A percentile compares a stretch with the other conserved stretches of the same genome.
Evolutionary conservation across 1,284 basidiomycete genomes (phyloP).

Genomic region (Apiotrichum veenhuisii): DNA sequence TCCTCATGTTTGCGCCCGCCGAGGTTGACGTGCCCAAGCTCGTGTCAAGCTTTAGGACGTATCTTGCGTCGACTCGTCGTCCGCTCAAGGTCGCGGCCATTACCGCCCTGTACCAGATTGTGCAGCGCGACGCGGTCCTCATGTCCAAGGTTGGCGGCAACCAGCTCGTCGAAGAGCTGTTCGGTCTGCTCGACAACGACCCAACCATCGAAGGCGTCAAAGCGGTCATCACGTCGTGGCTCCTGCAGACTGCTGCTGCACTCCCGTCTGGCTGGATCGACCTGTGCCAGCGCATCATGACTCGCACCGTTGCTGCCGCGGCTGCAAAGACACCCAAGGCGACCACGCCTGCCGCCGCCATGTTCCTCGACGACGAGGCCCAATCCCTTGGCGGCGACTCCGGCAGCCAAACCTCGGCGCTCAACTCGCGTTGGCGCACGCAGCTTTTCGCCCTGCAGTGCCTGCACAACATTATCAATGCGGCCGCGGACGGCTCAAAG

Average conservation of each 20-base stretch:
- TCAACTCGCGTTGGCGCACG: slow-evolving; percentile 88
- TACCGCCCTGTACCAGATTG: slow-evolving; percentile 92
- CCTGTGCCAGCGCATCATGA: slow-evolving; percentile 94
- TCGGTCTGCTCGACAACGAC: slow-evolving; percentile 87
- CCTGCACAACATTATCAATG: slow-evolving; percentile 79
- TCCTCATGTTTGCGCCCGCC: slow-evolving; percentile 89
- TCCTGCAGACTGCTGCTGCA: slow-evolving; percentile 86
- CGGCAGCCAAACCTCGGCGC: slow-evolving; percentile 50
- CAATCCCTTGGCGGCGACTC: slow-evolving; percentile 65
- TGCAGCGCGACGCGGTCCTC: slow-evolving; percentile 86
- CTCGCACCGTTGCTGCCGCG: slow-evolving; percentile 46
- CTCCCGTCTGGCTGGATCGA: slow-evolving; percentile 98
- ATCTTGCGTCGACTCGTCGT: slow-evolving; percentile 72
- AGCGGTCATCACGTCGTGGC: slow-evolving; percentile 91
- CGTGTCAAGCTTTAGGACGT: slow-evolving; percentile 66
- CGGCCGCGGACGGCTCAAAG: slow-evolving; percentile 67
- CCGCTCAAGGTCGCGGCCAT: slow-evolving; percentile 90
- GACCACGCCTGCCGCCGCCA: not conserved
- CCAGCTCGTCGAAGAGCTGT: slow-evolving; percentile 86
- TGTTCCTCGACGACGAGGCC: slow-evolving; percentile 80
- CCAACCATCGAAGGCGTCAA: slow-evolving; percentile 90
- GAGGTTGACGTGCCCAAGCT: slow-evolving; percentile 74
- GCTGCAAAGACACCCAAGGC: slow-evolving; percentile 42
- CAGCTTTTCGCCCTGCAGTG: slow-evolving; percentile 93
- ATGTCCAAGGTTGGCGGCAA: slow-evolving; percentile 95